Percentiles rank a stretch among this genome's conserved stretches.
phyloP scores from a whole-genome alignment of 2,329 filamentous ascomycete species.

The Phaeoacremonium minimum region DNA sequence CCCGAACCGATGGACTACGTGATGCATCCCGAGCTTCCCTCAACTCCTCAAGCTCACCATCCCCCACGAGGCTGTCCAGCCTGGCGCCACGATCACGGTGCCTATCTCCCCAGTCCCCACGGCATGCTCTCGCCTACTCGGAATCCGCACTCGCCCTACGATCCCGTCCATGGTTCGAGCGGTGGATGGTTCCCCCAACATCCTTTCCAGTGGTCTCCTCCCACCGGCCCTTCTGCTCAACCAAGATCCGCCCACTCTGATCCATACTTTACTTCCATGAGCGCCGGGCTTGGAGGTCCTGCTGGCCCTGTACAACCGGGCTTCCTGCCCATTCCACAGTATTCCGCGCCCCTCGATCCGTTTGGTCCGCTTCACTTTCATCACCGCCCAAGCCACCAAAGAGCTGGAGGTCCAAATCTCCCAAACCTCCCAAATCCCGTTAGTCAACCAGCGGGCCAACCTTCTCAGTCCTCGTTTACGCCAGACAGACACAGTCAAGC shows the following conservation, averaged over 20 bases:
- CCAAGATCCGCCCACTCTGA: not conserved
- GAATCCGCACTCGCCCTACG: conserved; percentile 1
- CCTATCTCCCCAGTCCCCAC: conserved; percentile 3
- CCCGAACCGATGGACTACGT: conserved; percentile 27
- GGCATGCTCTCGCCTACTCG: conserved; percentile 5
- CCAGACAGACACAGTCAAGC: not conserved
- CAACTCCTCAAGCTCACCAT: conserved; percentile 4
- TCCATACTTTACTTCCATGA: not conserved
- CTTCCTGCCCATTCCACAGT: not conserved
- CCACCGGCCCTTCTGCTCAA: not conserved
- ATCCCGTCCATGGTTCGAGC: not conserved
- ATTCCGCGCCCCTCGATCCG: not conserved
- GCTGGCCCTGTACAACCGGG: not conserved
- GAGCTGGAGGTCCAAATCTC: too few species aligned
- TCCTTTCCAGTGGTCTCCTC: not conserved
- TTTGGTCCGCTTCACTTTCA: not conserved
- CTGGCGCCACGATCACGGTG: conserved; percentile 6
- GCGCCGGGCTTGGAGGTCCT: not conserved
- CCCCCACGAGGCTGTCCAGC: conserved; percentile 6
- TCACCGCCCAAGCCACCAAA: too few species aligned
- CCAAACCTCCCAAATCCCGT: too few species aligned
- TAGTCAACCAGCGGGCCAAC: too few species aligned
- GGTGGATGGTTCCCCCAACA: not conserved
- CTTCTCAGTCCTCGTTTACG: not conserved
- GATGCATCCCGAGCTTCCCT: conserved; percentile 17